These are phyloP conservation scores for Aspergillus puulaauensis DNA, from an alignment of 2,329 filamentous ascomycete genomes.

Conservation along the genomic window DNA sequence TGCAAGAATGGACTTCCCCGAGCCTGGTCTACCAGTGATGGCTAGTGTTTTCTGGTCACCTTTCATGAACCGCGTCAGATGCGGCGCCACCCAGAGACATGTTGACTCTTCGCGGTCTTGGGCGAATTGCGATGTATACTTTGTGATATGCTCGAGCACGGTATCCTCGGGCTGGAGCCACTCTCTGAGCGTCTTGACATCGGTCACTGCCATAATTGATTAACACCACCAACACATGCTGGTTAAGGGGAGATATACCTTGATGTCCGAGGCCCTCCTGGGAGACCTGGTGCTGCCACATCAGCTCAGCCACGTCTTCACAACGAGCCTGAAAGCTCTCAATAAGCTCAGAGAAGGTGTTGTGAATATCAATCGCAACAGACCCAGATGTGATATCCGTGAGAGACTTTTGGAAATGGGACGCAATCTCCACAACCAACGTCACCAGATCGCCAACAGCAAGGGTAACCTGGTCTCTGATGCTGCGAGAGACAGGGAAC, in stretches of 20 bases:
- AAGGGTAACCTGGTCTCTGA: slow-evolving; percentile 47
- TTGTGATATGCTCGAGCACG: slow-evolving; percentile 44
- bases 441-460: slow-evolving; percentile 39
- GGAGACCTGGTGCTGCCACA: slow-evolving; percentile 41
- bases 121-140: slow-evolving; percentile 44
- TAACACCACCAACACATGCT: no score
- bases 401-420: slow-evolving; percentile 36
- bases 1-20: slow-evolving; percentile 39
- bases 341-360: slow-evolving; percentile 36
- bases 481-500: slow-evolving; percentile 46
- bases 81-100: slow-evolving; percentile 55
- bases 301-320: slow-evolving; percentile 35
- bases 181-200: slow-evolving; percentile 30
- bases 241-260: no score
- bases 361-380: slow-evolving; percentile 38
- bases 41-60: slow-evolving; percentile 44
- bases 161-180: slow-evolving; percentile 50
- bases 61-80: slow-evolving; percentile 50
- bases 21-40: slow-evolving; percentile 43
- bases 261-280: slow-evolving; percentile 21
- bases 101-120: slow-evolving; percentile 51
- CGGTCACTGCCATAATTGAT: slow-evolving; percentile 17
- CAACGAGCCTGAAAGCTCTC: slow-evolving; percentile 36
- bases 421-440: slow-evolving; percentile 30
- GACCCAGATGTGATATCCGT: slow-evolving; percentile 18